These are phyloP conservation scores for Comarum palustre DNA, from an alignment of 306 rosid genomes.

Conservation along the genomic window DNA sequence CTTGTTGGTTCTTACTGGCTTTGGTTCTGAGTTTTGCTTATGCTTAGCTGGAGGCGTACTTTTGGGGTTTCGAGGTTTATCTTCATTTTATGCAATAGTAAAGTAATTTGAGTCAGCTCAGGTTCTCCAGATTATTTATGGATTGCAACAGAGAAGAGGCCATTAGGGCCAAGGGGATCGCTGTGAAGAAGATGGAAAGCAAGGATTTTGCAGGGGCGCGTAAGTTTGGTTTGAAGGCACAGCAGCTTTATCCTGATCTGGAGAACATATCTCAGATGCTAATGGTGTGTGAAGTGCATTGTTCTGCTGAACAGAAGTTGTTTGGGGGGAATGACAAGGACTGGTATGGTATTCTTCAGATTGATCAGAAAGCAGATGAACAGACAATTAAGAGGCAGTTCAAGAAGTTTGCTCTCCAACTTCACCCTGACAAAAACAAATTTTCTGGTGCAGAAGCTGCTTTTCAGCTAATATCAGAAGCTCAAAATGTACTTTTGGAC, in stretches of 20 bases:
- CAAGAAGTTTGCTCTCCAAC: constrained; percentile 84
- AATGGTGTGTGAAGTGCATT: constrained; percentile 83
- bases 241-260: constrained; percentile 66
- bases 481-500: constrained; percentile 81
- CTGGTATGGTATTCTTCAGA: constrained; percentile 84
- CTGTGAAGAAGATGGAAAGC: constrained; percentile 72
- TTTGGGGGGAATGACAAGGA: constrained; percentile 53
- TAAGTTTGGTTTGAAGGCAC: constrained; percentile 60
- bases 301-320: constrained; percentile 57
- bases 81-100: constrained; percentile 12
- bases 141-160: constrained; percentile 96
- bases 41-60: not conserved
- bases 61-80: constrained; percentile 29
- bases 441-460: constrained; percentile 94
- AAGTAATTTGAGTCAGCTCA: constrained; percentile 28
- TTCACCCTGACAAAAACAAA: constrained; percentile 97
- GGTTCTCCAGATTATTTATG: constrained; percentile 47
- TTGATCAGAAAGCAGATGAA: constrained; percentile 68
- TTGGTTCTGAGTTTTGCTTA: constrained; percentile 10
- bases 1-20: constrained; percentile 17
- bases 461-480: constrained; percentile 87
- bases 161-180: constrained; percentile 74
- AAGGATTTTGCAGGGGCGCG: constrained; percentile 80
- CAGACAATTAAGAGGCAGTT: constrained; percentile 73
- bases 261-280: constrained; percentile 83